A percentile compares a stretch with the other conserved stretches of the same genome.
Conservation (phyloP, 345 rosid genomes). For the Brassica nigra region DNA sequence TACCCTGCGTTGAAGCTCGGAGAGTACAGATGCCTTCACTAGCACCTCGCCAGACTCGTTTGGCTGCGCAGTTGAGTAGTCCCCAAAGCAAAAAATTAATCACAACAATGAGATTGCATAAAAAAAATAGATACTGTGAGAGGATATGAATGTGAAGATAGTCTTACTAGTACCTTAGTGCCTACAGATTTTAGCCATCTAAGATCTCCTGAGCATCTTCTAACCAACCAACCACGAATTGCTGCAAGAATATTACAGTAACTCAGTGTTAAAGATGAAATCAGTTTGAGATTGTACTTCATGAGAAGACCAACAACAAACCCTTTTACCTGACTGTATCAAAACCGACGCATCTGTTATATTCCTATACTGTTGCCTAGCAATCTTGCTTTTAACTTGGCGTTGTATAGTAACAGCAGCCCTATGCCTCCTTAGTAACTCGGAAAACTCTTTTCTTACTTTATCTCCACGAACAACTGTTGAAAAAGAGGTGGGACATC, state of each 20-base stretch:
- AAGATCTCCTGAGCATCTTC: constrained; percentile 85
- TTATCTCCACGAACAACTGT: constrained; percentile 83
- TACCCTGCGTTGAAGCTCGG: constrained; percentile 86
- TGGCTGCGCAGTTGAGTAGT: constrained; percentile 45
- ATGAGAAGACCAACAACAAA: constrained; percentile 3
- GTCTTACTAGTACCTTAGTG: constrained; percentile 49
- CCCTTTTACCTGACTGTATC: constrained; percentile 73
- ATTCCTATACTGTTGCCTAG: constrained; percentile 49
- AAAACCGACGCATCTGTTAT: constrained; percentile 57
- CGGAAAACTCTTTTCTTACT: constrained; percentile 65
- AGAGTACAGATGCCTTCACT: constrained; percentile 87
- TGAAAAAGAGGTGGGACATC: constrained; percentile 26
- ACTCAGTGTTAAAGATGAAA: not conserved
- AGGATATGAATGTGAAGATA: not conserved
- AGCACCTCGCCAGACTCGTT: constrained; percentile 76
- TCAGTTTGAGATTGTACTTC: not conserved
- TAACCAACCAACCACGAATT: constrained; percentile 93
- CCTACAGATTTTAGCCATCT: constrained; percentile 60
- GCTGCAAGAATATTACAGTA: constrained; percentile 44
- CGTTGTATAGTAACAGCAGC: constrained; percentile 88
- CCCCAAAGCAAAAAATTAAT: not conserved
- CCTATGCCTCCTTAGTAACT: constrained; percentile 64
- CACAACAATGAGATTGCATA: constrained; percentile 4
- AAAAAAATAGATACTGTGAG: not conserved
- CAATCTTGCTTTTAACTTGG: constrained; percentile 56